Evolutionary conservation across 2,329 filamentous ascomycete genomes (phyloP).

Genomic region (Venturia asperata): DNA sequence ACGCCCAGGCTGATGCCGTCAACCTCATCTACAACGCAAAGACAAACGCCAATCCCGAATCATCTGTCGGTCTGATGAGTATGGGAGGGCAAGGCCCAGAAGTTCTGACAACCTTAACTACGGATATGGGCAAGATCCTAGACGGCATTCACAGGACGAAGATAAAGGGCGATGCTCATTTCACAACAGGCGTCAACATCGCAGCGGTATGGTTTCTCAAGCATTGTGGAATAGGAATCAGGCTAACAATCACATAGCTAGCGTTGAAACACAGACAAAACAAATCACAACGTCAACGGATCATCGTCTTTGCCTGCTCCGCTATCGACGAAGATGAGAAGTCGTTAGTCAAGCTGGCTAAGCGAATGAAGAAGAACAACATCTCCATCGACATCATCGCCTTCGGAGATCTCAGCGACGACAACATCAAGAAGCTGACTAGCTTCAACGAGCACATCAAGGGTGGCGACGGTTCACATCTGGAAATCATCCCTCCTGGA

Average conservation of each 20-base stretch:
- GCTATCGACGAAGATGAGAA: constrained; percentile 86
- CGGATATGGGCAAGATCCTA: constrained; percentile 91
- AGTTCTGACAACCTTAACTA: constrained; percentile 91
- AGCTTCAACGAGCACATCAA: constrained; percentile 93
- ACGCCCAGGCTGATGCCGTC: constrained; percentile 91
- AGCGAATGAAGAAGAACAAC: constrained; percentile 98
- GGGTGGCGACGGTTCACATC: constrained; percentile 80
- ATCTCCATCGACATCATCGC: constrained; percentile 90
- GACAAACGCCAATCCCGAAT: constrained; percentile 91
- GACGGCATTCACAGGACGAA: constrained; percentile 89
- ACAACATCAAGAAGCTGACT: constrained; percentile 81
- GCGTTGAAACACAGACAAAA: constrained; percentile 97
- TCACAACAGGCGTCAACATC: constrained; percentile 91
- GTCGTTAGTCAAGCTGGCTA: constrained; percentile 78
- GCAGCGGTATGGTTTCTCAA: constrained; percentile 61
- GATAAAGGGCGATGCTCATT: constrained; percentile 80
- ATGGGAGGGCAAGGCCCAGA: constrained; percentile 98
- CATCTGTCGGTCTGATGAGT: constrained; percentile 94
- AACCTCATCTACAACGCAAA: constrained; percentile 94
- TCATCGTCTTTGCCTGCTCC: constrained; percentile 95
- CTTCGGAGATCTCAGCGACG: constrained; percentile 88
- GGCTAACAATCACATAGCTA: constrained; percentile 50
- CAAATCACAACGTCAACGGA: constrained; percentile 91
- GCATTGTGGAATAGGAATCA: neutral
- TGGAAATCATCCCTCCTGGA: constrained; percentile 84